Conservation (phyloP, 257 asterid species). For the Ilex asprella region DNA sequence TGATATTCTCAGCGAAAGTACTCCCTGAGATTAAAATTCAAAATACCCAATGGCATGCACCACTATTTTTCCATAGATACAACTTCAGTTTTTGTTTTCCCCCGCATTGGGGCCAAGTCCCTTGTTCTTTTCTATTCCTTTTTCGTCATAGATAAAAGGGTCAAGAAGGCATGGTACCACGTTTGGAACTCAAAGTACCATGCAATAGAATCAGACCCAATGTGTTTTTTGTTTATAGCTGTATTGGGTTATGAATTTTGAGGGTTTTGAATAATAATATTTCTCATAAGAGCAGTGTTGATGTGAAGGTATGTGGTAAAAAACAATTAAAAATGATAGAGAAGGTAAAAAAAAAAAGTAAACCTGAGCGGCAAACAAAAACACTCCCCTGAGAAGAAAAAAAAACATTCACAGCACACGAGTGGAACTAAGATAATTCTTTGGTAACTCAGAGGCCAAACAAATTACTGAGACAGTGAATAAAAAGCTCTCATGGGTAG, state of each 20-base stretch:
- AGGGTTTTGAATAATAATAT: not conserved
- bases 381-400: too few species aligned
- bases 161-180: not conserved
- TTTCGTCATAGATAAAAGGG: not conserved
- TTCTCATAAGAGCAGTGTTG: not conserved
- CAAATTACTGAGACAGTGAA: too few species aligned
- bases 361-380: too few species aligned
- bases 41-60: not conserved
- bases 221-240: not conserved
- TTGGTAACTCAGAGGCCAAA: too few species aligned
- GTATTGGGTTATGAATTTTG: not conserved
- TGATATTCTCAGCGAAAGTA: constrained; percentile 15
- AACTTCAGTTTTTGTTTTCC: not conserved
- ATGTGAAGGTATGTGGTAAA: too few species aligned
- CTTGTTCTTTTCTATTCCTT: not conserved
- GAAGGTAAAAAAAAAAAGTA: too few species aligned
- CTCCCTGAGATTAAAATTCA: not conserved
- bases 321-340: too few species aligned
- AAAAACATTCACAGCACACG: too few species aligned
- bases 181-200: not conserved
- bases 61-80: not conserved
- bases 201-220: not conserved
- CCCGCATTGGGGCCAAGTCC: not conserved
- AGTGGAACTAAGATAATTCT: too few species aligned
- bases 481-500: too few species aligned